These are phyloP conservation scores for Elaeis oleifera DNA, from an alignment of 202 grass and related monocot species.

Conservation along the genomic window DNA sequence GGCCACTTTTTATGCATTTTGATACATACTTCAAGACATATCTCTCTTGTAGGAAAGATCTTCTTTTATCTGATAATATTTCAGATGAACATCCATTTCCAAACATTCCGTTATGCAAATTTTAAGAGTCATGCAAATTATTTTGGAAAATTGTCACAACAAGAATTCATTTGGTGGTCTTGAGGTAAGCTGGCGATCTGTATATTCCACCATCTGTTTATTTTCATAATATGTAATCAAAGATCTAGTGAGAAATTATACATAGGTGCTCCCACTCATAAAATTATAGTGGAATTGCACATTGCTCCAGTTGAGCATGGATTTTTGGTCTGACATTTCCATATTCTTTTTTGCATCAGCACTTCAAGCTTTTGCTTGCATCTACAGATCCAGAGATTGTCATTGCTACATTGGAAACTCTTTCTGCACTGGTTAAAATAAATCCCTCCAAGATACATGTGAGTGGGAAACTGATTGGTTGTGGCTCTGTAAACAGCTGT, in stretches of 20 bases:
- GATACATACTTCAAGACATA: slow-evolving; percentile 96
- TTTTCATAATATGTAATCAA: too few relatives aligned
- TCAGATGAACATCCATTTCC: slow-evolving; percentile 55
- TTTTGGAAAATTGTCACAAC: slow-evolving; percentile 96
- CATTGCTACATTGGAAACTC: slow-evolving; percentile 82
- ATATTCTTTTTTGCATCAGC: slow-evolving; percentile 38
- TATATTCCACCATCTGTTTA: too few relatives aligned
- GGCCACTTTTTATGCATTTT: slow-evolving; percentile 90
- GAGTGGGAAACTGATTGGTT: slow-evolving; percentile 76
- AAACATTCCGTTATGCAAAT: slow-evolving; percentile 87
- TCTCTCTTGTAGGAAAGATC: slow-evolving; percentile 82
- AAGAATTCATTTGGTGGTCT: slow-evolving; percentile 71
- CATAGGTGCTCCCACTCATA: too few relatives aligned
- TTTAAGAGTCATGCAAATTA: slow-evolving; percentile 89
- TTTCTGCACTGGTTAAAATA: slow-evolving; percentile 81
- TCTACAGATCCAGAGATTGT: slow-evolving; percentile 92
- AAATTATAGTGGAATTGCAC: too few relatives aligned
- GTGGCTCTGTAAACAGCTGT: slow-evolving; percentile 70
- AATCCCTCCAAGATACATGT: slow-evolving; percentile 96
- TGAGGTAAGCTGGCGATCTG: slow-evolving; percentile 45
- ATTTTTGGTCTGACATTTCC: slow-evolving; percentile 14
- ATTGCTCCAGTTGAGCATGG: too few relatives aligned
- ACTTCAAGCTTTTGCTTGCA: slow-evolving; percentile 83
- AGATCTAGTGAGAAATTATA: too few relatives aligned
- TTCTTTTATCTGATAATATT: slow-evolving; percentile 80